Evolutionary conservation across 73 alveolate species (phyloP), one percentile per base, ranked within the genome.

Genomic region (Paramecium sexaurelia): DNA sequence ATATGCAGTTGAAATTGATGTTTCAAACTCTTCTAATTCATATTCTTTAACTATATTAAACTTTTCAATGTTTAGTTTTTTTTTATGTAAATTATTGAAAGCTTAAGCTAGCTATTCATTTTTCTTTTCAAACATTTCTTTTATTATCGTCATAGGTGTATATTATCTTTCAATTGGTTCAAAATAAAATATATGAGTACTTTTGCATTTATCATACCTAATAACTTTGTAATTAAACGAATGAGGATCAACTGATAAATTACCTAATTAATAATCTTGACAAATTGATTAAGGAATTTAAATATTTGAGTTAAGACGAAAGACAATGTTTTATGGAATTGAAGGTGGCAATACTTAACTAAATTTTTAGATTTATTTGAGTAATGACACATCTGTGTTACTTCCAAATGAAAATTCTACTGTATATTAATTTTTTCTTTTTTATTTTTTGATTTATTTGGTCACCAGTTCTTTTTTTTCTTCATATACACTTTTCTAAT

Each of bases 321-420:
- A 61, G 8, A 61, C 43, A 6, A 26, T 61, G 45, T 61, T 61
- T 1, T 24, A 61, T 61, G 83, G 83, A 4, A 61, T 24, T 26
- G 47, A 29, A 3, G 83, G 47, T 35, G 86, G 86, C 15, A 71
- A 27, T 11, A 27, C 26, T 40, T 35, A 17, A 13, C n/a, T 15
- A 35, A 71, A 10, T 15, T 71, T 29, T 13, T 13, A 19, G 26
- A 29, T 71, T n/a, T 36, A 32, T 71, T 35, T 71, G 11, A 71
- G 43, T 6, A 20, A 33, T 13, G 55, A 27, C 32, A 71, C 5
- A 37, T 71, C 86, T 15, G 35, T 71, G 17, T 71, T 37, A 37
- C 86, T 71, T 71, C 86, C 86, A 19, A 71, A 71, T 35, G 22
- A 15, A 20, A 71, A 71, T 71, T 71, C 86, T 7, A 71, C 57